Conservation (phyloP, 2,329 filamentous ascomycete species). For the Blastomyces gilchristii region DNA sequence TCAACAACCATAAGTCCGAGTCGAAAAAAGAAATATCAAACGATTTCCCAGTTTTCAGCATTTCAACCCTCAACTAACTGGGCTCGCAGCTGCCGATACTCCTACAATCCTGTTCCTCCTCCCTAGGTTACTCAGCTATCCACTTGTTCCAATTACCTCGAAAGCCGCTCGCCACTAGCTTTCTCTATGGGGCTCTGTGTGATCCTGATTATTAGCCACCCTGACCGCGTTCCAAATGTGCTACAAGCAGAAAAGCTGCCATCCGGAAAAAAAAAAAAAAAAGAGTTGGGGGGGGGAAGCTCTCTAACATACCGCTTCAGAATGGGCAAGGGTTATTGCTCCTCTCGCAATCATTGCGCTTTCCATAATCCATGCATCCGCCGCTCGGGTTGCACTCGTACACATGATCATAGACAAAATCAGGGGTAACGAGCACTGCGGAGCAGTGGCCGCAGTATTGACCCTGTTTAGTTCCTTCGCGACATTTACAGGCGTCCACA, state of each 20-base stretch:
- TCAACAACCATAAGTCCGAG: neutral
- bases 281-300: no score
- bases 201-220: neutral
- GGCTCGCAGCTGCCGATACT: neutral
- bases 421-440: neutral
- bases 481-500: conserved; percentile 2
- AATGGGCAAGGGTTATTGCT: neutral
- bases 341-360: neutral
- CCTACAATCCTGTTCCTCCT: neutral
- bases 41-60: neutral
- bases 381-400: conserved; percentile 2
- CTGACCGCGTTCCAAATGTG: neutral
- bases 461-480: neutral
- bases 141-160: no score
- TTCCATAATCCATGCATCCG: neutral
- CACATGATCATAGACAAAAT: conserved; percentile 4
- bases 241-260: neutral
- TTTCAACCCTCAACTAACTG: neutral
- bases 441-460: conserved; percentile 5
- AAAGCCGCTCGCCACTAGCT: neutral
- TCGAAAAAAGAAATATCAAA: neutral
- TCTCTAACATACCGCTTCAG: neutral
- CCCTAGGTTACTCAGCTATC: neutral
- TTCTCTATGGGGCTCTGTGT: neutral
- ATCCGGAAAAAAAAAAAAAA: no score